Evolutionary conservation across 164 flowering plant species (phyloP), one percentile per base, ranked within the genome.

Genomic region (Dillenia suffruticosa): DNA sequence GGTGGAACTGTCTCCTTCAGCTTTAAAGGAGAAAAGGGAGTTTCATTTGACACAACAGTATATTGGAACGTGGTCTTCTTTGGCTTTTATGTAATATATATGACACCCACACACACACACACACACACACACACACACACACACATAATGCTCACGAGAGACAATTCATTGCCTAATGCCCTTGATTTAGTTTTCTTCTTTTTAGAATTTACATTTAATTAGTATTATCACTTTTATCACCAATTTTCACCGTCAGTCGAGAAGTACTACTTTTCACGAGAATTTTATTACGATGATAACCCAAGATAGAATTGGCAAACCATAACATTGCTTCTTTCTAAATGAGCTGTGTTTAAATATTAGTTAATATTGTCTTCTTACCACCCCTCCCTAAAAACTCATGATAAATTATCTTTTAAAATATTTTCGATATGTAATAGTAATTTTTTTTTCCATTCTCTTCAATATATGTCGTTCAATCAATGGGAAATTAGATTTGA

Each of bases 11-110:
- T 24, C 22, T 81, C 76, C 78, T 65, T 63, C 72, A 46, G 74
- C 74, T 76, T 65, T 56, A 76, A 66, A 49, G 70, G 17, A 54
- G 58, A 22, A 59, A 49, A 48, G 47, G 56, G 40, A 40, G 40
- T 14, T 59, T 64, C 58, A 49, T 59, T 60, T 44, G 57, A 44
- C 44, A 49, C 12, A 44, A 59, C 40, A 63, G 47, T 43, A 51
- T 70, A 51, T 58, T 59, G 51, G 57, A 71, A 46, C 68, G 64
- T 52, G 70, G 63, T 68, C 71, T 77, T 63, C 76, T 79, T 75
- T 72, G 78, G 78, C 79, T 68, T 72, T 59, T 71, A 45, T 59
- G 51, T 15, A 70, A 64, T 75, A 71, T 61, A 68, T 56, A 19
- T 19, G 1, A 19, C 22, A 19, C 22, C 22, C 22, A 19, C 22